These are phyloP conservation scores for Chloranthus sessilifolius DNA, from an alignment of 164 flowering plant species.

Conservation along the genomic window DNA sequence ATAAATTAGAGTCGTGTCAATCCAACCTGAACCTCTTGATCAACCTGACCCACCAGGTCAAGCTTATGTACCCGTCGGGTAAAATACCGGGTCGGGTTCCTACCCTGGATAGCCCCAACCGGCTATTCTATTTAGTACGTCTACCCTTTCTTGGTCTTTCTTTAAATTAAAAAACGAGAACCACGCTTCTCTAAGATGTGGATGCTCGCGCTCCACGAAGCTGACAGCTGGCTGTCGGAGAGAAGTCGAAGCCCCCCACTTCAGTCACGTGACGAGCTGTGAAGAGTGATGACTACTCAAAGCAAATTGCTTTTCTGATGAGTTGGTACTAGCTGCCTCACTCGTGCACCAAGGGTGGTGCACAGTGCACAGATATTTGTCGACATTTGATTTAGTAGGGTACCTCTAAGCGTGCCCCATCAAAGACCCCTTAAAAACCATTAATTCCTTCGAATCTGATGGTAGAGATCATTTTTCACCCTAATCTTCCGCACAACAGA, in stretches of 20 bases:
- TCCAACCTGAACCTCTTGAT: too few relatives aligned
- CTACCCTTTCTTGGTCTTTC: too few relatives aligned
- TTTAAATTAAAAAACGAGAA: neutral
- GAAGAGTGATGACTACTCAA: too few relatives aligned
- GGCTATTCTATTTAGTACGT: too few relatives aligned
- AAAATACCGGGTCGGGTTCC: too few relatives aligned
- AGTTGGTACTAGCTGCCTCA: neutral
- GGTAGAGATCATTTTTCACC: too few relatives aligned
- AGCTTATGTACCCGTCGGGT: too few relatives aligned
- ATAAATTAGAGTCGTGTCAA: too few relatives aligned
- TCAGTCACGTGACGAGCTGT: constrained; percentile 5
- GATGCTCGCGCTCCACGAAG: constrained; percentile 5
- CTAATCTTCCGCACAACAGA: too few relatives aligned
- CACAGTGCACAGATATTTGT: neutral
- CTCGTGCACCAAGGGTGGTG: neutral
- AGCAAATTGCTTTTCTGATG: neutral
- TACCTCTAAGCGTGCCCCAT: neutral
- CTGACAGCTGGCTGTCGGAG: constrained; percentile 12
- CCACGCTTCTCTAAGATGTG: constrained; percentile 2
- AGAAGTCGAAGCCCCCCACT: neutral
- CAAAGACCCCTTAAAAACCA: neutral
- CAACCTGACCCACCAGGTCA: too few relatives aligned
- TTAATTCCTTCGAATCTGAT: too few relatives aligned
- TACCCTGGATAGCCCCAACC: too few relatives aligned
- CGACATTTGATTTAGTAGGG: neutral